Conservation (phyloP, 805 yeast genomes). For the Diddensiella caesifluorescens region DNA sequence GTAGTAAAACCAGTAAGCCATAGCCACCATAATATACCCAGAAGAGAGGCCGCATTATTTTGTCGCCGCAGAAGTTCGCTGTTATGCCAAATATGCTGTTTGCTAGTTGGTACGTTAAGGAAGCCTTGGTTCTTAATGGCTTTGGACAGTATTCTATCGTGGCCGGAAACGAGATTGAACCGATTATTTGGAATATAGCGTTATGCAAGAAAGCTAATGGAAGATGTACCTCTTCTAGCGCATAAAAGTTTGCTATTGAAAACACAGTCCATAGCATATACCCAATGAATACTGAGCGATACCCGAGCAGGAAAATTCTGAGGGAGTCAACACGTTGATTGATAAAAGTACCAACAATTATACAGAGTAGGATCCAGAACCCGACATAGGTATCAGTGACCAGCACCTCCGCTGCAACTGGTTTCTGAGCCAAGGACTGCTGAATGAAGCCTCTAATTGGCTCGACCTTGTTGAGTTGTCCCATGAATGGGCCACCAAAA, state of each 20-base stretch:
- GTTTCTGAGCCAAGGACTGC: neutral
- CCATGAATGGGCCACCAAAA: slow-evolving; percentile 8
- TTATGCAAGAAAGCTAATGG: neutral
- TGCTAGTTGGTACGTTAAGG: neutral
- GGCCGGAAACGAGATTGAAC: neutral
- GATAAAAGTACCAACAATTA: slow-evolving; percentile 1
- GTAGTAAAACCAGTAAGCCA: too few species aligned
- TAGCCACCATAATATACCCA: neutral
- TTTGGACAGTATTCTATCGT: slow-evolving; percentile 1
- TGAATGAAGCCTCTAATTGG: neutral
- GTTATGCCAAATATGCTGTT: neutral
- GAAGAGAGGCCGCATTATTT: neutral
- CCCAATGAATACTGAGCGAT: neutral
- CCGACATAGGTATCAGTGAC: too few species aligned
- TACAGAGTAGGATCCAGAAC: neutral
- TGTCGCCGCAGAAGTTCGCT: neutral
- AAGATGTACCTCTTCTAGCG: neutral
- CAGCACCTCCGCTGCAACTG: neutral
- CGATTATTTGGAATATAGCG: slow-evolving; percentile 1
- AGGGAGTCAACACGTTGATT: neutral
- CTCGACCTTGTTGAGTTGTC: slow-evolving; percentile 9
- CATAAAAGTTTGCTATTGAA: neutral
- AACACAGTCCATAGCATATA: neutral
- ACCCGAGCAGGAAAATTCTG: neutral
- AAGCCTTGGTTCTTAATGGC: slow-evolving; percentile 1